Evolutionary conservation across 2,329 filamentous ascomycete species (phyloP), one percentile per base, ranked within the genome.

Genomic region (Fusarium nygamai): DNA sequence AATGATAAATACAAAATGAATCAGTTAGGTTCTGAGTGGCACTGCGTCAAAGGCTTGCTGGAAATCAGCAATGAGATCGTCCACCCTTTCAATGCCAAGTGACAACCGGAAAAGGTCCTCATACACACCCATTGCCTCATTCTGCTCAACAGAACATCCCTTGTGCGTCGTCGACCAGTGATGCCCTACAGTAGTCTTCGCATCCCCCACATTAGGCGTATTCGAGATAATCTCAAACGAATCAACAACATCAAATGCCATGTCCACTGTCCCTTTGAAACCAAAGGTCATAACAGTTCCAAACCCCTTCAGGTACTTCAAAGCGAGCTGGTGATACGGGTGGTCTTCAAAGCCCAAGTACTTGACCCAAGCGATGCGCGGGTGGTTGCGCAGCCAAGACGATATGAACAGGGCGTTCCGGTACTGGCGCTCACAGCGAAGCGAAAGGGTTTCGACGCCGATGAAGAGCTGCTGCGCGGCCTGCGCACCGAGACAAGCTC

Each of bases 231-330:
- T 38, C 34, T 41, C 58, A 34, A 58, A 61, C 11, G 78, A 94
- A 80, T 94, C 92, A 27, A 94, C 92, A n/a, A 94, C 88, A 60
- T 91, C 90, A 31, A 89, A 90, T 57, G 82, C 83, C 62, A 86
- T 87, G 62, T 89, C 61, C 22, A 60, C 62, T 6, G 22, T 34
- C 31, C 56, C 61, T 17, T 60, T 38, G 24, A 36, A 43, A 11
- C 92, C 92, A 74, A 94, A 92, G 1, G 90, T 92, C 61, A 94
- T 80, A 13, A 94, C 92, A 71, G 92, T 92, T 39, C 92, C 92
- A 66, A 90, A 92, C 8, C 92, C 92, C n/a, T 86, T 85, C 16
- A 94, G 85, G 76, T 93, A 92, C 81, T 91, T 92, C 84, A 92
- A 91, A 7, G 92, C 91, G 6, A 89, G 82, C 74, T 88, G 84